A percentile compares a stretch with the other conserved stretches of the same genome.
These are phyloP conservation scores for Aspergillus baeticus DNA, from an alignment of 495 filamentous ascomycete genomes.

Conservation along the genomic window DNA sequence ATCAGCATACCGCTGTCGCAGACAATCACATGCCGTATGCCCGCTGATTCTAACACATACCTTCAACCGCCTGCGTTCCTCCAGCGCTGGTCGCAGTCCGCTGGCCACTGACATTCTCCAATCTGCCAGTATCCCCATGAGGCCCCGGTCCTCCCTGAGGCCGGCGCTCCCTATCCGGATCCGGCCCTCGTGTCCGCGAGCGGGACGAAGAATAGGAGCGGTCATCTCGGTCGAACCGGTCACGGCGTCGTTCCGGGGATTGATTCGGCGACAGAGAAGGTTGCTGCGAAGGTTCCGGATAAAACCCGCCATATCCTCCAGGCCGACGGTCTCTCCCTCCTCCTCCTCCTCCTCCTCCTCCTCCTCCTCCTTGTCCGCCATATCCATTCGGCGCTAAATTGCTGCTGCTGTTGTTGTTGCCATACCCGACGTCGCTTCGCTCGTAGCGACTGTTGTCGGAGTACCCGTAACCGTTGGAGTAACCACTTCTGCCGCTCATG, in stretches of 20 bases:
- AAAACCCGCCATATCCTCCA: constrained; percentile 48
- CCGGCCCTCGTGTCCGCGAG: constrained; percentile 37
- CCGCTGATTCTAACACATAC: constrained; percentile 25
- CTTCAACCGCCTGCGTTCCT: constrained; percentile 41
- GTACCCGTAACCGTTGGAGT: constrained; percentile 46
- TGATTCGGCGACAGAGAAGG: constrained; percentile 25
- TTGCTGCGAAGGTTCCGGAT: constrained; percentile 34
- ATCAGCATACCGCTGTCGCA: too few species aligned
- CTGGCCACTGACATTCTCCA: constrained; percentile 24
- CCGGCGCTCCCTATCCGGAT: constrained; percentile 27
- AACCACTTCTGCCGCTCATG: constrained; percentile 45
- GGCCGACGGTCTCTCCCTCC: constrained; percentile 35
- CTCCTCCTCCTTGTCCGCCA: constrained; percentile 21
- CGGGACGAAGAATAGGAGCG: constrained; percentile 36
- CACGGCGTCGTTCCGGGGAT: constrained; percentile 39
- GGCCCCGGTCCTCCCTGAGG: constrained; percentile 23
- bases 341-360: constrained; percentile 18
- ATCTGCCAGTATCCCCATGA: constrained; percentile 21
- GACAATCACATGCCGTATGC: too few species aligned
- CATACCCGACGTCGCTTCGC: constrained; percentile 36
- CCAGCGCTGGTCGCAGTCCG: constrained; percentile 9
- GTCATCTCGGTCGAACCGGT: constrained; percentile 33
- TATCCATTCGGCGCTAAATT: constrained; percentile 36
- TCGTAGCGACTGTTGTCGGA: constrained; percentile 42
- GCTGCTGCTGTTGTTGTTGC: constrained; percentile 24